Percentiles rank a stretch among this genome's conserved stretches.
phyloP scores from a whole-genome alignment of 1,139 yeast species.

The Pichia sp. region DNA sequence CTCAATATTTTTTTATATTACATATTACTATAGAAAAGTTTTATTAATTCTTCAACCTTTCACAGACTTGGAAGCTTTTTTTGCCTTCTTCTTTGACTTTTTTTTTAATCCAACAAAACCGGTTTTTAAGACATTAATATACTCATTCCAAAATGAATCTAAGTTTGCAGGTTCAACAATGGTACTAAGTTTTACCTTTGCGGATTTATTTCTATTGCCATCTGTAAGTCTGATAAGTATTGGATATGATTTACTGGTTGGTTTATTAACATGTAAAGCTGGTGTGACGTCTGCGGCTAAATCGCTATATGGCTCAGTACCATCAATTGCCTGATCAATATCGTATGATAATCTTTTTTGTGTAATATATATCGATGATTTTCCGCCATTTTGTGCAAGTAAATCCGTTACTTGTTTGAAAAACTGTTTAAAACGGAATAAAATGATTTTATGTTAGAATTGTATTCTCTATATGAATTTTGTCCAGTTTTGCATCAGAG shows the following conservation, averaged over 20 bases:
- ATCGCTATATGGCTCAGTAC: constrained; percentile 13
- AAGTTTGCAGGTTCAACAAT: constrained; percentile 25
- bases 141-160: constrained; percentile 27
- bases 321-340: constrained; percentile 20
- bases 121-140: constrained; percentile 23
- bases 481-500: no score
- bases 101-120: constrained; percentile 24
- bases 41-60: background rate
- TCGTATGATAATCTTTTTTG: constrained; percentile 33
- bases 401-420: constrained; percentile 32
- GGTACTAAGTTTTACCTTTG: constrained; percentile 25
- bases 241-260: constrained; percentile 33
- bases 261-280: constrained; percentile 7
- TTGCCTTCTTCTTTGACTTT: constrained; percentile 26
- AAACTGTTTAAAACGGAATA: constrained; percentile 27
- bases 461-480: background rate
- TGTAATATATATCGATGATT: constrained; percentile 39
- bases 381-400: constrained; percentile 29
- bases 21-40: constrained; percentile 45
- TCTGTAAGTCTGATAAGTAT: constrained; percentile 54
- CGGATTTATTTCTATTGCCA: constrained; percentile 36
- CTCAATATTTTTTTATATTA: constrained; percentile 36
- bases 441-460: background rate
- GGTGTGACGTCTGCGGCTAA: constrained; percentile 15
- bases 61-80: constrained; percentile 12